phyloP scores from a whole-genome alignment of 805 yeast species.

The Hanseniaspora thailandica region DNA sequence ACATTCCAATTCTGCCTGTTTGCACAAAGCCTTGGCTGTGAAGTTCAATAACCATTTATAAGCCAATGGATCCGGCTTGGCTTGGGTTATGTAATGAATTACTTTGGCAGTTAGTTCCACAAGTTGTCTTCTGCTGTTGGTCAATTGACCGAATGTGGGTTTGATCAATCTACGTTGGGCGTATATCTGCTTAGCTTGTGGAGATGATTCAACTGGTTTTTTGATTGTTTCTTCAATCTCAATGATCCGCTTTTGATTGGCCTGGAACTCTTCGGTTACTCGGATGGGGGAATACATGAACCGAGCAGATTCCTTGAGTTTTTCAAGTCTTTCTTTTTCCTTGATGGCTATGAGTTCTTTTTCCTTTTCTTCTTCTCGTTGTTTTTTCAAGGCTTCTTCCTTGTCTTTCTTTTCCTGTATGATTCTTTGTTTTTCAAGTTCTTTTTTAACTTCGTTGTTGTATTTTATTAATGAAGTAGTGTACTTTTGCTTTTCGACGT shows the following conservation, averaged over 20 bases:
- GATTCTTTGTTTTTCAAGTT: conserved; percentile 20
- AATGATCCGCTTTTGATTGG: conserved; percentile 41
- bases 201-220: conserved; percentile 41
- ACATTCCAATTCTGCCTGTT: conserved; percentile 89
- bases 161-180: conserved; percentile 65
- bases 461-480: conserved; percentile 23
- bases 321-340: conserved; percentile 18
- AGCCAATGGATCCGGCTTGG: conserved; percentile 40
- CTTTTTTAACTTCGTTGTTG: conserved; percentile 21
- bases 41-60: conserved; percentile 68
- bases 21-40: conserved; percentile 71
- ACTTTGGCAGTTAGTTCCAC: conserved; percentile 41
- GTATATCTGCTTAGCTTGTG: conserved; percentile 39
- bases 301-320: conserved; percentile 19
- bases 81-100: conserved; percentile 36
- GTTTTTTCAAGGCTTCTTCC: conserved; percentile 20
- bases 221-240: conserved; percentile 53
- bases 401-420: conserved; percentile 17
- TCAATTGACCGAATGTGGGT: conserved; percentile 85
- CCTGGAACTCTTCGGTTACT: conserved; percentile 35
- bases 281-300: conserved; percentile 28
- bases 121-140: conserved; percentile 56
- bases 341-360: conserved; percentile 20
- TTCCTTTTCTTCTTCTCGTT: conserved; percentile 23
- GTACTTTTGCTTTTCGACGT: conserved; percentile 18